Percentiles rank a stretch among this genome's conserved stretches.
Evolutionary conservation across 768 basidiomycete species (phyloP).

Genomic region (Mycena crocata): DNA sequence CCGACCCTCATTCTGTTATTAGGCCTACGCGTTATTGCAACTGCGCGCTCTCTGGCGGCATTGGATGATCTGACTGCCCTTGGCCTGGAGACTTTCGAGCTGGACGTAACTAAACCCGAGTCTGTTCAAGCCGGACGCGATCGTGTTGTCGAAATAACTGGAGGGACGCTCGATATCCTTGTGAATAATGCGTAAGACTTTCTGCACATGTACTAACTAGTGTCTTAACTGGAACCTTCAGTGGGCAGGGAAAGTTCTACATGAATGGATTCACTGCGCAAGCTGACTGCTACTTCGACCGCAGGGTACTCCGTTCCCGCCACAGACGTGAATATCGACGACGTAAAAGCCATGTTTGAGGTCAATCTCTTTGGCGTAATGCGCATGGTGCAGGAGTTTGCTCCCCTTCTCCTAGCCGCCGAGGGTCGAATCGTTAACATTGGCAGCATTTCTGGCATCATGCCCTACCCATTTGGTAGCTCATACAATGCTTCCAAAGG

Average conservation of each 20-base stretch:
- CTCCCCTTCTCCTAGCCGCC: constrained; percentile 41
- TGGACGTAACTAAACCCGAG: constrained; percentile 41
- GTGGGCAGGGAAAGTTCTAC: constrained; percentile 16
- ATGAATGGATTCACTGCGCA: not conserved
- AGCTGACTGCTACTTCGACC: not conserved
- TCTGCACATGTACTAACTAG: not conserved
- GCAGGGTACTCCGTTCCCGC: constrained; percentile 33
- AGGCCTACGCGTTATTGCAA: constrained; percentile 45
- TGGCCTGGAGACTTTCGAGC: constrained; percentile 37
- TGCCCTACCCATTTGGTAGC: constrained; percentile 44
- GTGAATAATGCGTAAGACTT: constrained; percentile 34
- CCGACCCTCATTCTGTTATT: not conserved
- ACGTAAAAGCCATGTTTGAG: constrained; percentile 41
- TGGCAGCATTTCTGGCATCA: constrained; percentile 42
- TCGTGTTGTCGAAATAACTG: constrained; percentile 33
- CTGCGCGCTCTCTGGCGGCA: constrained; percentile 35
- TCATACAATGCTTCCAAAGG: constrained; percentile 46
- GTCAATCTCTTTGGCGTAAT: constrained; percentile 48
- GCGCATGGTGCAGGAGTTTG: constrained; percentile 46
- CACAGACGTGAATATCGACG: constrained; percentile 39
- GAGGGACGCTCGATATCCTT: constrained; percentile 43
- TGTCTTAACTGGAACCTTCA: constrained; percentile 5
- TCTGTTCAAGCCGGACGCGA: constrained; percentile 28
- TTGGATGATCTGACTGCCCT: constrained; percentile 34
- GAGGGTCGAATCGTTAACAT: constrained; percentile 43